phyloP scores from a whole-genome alignment of 106 monocot genomes.

The Vanilla planifolia region DNA sequence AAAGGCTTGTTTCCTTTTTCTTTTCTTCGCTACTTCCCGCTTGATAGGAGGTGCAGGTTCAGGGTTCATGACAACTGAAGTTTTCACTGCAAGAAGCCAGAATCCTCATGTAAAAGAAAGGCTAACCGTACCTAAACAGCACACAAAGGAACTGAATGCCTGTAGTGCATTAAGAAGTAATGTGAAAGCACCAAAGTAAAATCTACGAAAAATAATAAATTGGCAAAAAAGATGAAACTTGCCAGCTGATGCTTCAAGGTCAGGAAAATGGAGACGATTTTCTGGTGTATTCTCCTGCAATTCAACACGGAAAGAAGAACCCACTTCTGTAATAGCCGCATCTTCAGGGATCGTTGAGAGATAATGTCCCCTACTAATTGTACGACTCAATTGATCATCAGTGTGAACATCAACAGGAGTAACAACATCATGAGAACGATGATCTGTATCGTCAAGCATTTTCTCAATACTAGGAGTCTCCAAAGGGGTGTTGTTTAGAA shows the following conservation, averaged over 20 bases:
- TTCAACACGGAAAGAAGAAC: conserved; percentile 4
- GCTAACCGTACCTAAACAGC: neutral
- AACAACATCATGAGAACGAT: neutral
- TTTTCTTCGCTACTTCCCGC: conserved; percentile 19
- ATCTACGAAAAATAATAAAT: neutral
- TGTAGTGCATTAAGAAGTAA: too few relatives aligned
- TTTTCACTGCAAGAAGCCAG: conserved; percentile 13
- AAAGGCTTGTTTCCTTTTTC: conserved; percentile 29
- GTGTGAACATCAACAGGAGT: neutral
- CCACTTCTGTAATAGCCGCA: conserved; percentile 19
- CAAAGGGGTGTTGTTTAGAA: conserved; percentile 8
- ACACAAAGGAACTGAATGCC: neutral
- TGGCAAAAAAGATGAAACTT: conserved; percentile 4
- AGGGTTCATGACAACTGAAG: conserved; percentile 30
- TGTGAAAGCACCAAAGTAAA: neutral
- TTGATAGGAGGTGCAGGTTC: conserved; percentile 35
- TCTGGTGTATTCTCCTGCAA: conserved; percentile 11
- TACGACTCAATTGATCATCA: conserved; percentile 14
- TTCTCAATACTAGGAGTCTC: conserved; percentile 31
- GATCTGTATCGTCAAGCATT: neutral
- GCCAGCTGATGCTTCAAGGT: conserved; percentile 29
- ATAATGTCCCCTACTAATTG: conserved; percentile 5
- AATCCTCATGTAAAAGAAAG: conserved; percentile 1
- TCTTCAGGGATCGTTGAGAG: conserved; percentile 36
- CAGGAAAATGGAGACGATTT: conserved; percentile 14